phyloP scores from a whole-genome alignment of 129 eudicot species.

The Flaveria robusta region DNA sequence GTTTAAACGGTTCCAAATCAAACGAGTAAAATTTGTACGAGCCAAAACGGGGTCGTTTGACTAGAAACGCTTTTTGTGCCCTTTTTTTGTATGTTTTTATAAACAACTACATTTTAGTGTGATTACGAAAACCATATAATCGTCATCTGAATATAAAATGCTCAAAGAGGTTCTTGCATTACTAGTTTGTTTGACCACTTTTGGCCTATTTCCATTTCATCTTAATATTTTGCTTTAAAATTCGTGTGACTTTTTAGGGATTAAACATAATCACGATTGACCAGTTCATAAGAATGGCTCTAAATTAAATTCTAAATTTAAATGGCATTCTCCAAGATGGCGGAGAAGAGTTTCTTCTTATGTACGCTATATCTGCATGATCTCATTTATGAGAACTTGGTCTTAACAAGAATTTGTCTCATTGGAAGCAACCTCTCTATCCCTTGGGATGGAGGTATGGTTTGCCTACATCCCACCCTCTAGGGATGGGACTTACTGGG shows the following conservation, averaged over 20 bases:
- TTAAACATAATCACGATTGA: background rate
- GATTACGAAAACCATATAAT: background rate
- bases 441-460: too few relatives aligned
- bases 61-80: background rate
- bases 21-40: background rate
- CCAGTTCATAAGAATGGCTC: background rate
- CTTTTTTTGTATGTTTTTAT: background rate
- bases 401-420: constrained; percentile 5
- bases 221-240: background rate
- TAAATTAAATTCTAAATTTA: too few relatives aligned
- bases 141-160: background rate
- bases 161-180: background rate
- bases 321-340: background rate
- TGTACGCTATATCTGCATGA: background rate
- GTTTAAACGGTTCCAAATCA: background rate
- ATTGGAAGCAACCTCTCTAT: too few relatives aligned
- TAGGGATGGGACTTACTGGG: too few relatives aligned
- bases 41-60: background rate
- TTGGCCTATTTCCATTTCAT: background rate
- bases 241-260: background rate
- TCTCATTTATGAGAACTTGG: background rate
- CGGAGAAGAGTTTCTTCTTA: background rate
- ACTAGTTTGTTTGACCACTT: background rate
- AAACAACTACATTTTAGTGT: background rate
- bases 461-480: too few relatives aligned